Evolutionary conservation across 2,329 filamentous ascomycete genomes (phyloP).

Genomic region (Nigrograna mackinnonii): DNA sequence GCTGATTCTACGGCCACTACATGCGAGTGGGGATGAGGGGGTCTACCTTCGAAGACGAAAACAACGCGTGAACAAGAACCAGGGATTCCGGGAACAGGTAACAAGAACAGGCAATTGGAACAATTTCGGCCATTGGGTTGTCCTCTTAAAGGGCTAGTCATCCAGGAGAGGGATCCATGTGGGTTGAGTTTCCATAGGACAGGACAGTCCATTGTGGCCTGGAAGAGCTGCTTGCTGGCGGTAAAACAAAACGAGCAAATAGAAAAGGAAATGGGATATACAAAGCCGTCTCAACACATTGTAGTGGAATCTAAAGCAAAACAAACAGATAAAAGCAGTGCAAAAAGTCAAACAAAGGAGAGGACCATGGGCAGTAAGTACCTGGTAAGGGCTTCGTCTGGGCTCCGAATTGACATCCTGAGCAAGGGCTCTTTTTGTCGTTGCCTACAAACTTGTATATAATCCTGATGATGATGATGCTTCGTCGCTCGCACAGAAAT

Average conservation of each 20-base stretch:
- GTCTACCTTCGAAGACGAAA: too few relatives aligned
- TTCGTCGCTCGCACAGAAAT: conserved; percentile 23
- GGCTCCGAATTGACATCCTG: conserved; percentile 49
- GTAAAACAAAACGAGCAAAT: conserved; percentile 21
- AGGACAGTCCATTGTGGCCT: too few relatives aligned
- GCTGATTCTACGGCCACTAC: too few relatives aligned
- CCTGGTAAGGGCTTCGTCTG: conserved; percentile 45
- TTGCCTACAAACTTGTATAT: conserved; percentile 18
- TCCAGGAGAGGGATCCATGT: too few relatives aligned
- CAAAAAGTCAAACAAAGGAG: conserved; percentile 25
- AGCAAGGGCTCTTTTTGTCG: conserved; percentile 40
- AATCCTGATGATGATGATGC: conserved; percentile 15
- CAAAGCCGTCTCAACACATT: conserved; percentile 30
- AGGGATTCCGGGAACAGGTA: too few relatives aligned
- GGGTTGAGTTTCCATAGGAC: too few relatives aligned
- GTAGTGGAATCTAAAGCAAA: conserved; percentile 15
- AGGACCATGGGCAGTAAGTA: conserved; percentile 47
- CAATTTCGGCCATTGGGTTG: too few relatives aligned
- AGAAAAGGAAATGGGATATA: conserved; percentile 26
- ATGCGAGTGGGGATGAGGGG: too few relatives aligned
- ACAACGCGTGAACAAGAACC: too few relatives aligned
- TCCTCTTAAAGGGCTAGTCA: too few relatives aligned
- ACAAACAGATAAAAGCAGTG: conserved; percentile 18
- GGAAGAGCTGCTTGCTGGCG: too few relatives aligned
- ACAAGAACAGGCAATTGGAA: too few relatives aligned